A percentile compares a stretch with the other conserved stretches of the same genome.
Evolutionary conservation across 1,284 basidiomycete species (phyloP).

Genomic region (Ganoderma lingzhi): DNA sequence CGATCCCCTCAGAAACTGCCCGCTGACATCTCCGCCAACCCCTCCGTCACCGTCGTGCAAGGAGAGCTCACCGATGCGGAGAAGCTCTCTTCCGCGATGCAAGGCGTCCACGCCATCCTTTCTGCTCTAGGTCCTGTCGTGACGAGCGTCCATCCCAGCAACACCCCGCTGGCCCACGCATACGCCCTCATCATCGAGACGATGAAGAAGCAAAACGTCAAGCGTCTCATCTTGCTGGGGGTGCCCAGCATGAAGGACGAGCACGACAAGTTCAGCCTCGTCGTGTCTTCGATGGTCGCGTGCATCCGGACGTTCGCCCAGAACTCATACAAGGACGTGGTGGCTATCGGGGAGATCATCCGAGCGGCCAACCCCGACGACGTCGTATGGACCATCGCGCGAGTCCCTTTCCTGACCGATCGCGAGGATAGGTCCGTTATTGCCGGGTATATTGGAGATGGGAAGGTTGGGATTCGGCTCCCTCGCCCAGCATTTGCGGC

Average conservation of each 20-base stretch:
- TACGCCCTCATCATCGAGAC: constrained; percentile 60
- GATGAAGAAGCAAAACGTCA: constrained; percentile 60
- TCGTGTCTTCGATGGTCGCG: constrained; percentile 54
- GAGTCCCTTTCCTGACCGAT: constrained; percentile 67
- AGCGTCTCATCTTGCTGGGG: constrained; percentile 69
- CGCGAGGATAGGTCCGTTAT: constrained; percentile 52
- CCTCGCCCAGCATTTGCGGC: constrained; percentile 64
- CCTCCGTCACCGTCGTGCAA: constrained; percentile 56
- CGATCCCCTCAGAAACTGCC: constrained; percentile 70
- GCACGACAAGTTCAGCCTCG: constrained; percentile 60
- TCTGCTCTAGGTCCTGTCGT: constrained; percentile 68
- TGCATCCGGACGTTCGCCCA: constrained; percentile 47
- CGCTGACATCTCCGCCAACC: constrained; percentile 51
- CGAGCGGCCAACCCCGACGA: constrained; percentile 50
- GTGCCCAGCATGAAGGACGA: constrained; percentile 70
- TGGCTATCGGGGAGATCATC: constrained; percentile 62
- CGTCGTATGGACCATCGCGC: constrained; percentile 71
- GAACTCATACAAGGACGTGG: constrained; percentile 55
- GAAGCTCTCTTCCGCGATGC: constrained; percentile 57
- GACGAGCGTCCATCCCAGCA: constrained; percentile 47
- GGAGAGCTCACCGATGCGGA: constrained; percentile 63
- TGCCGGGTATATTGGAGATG: constrained; percentile 73
- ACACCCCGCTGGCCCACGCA: constrained; percentile 66
- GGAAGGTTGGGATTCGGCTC: constrained; percentile 53
- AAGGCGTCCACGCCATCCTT: constrained; percentile 66